Base-by-base conservation (phyloP, 345 rosid species). In the Citrus reticulata region DNA sequence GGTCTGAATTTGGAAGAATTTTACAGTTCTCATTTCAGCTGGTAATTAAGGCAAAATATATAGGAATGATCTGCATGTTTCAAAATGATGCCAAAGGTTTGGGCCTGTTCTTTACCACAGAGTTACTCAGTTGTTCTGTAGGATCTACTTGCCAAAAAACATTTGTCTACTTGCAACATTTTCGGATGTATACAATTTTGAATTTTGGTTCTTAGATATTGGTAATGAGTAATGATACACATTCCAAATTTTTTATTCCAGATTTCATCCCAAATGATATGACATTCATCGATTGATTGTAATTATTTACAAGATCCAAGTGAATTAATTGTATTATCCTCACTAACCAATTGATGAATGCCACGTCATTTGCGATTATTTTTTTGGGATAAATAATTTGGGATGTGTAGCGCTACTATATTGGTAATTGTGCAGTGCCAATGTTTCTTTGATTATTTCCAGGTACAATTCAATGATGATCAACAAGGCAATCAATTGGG, bases 391-490 rank as follows among this genome's bases (percentile, higher is more conserved):
- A 5, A 34, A 34, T 34, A 34, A 34, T 34, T 34, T 34, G 37
- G 7, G 37, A 35, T 35, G 37, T 35, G 37, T 35, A 35, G 37
- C 7, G 0, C 37, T 35, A 35, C 37, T 35, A 7, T 64, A 39
- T n/a, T 64, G 4, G 25, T 77, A 30, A 5, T 29, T 62, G 32
- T 54, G 39, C 9, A 40, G 42, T 16, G 59, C 37, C 73, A 55
- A 29, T 70, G n/a, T 59, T 7, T 57, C 20, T 65, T 46, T 61
- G 42, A 59, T 39, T 68, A 34, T 54, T 20, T 72, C 60, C 74
- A 80, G 81, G 75, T 37, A 55, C 37, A 57, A n/a, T 34, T 40
- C 51, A 77, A 27, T 19, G 76, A 64, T 55, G 60, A 71, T 71
- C 74, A 58, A 59, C 60, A 17, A 22, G 20, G 54, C 63, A 22